These are phyloP conservation scores for Biscogniauxia mediterranea DNA, from an alignment of 2,329 filamentous ascomycete genomes.

Conservation along the genomic window DNA sequence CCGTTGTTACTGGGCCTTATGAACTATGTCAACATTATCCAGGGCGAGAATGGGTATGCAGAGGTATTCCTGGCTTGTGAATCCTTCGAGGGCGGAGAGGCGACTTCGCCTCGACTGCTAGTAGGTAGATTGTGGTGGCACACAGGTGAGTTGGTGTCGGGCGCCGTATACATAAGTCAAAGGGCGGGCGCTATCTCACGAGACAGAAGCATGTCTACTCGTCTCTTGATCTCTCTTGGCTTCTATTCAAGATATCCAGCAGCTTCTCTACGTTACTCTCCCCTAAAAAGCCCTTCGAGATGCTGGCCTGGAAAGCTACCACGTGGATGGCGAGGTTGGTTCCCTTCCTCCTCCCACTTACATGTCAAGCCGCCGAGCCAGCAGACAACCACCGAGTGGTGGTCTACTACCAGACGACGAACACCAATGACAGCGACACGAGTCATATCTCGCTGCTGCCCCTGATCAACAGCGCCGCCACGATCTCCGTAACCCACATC, in stretches of 20 bases:
- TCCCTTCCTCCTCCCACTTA: constrained; percentile 23
- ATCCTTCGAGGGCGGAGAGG: not conserved
- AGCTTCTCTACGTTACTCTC: not conserved
- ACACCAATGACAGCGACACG: constrained; percentile 40
- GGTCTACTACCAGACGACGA: constrained; percentile 54
- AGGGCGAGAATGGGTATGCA: no score
- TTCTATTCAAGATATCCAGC: no score
- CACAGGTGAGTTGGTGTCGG: not conserved
- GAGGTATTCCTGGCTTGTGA: not conserved
- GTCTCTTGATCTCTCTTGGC: not conserved
- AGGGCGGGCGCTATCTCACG: not conserved
- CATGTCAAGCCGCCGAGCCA: constrained; percentile 15
- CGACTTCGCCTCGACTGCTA: not conserved
- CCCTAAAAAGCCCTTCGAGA: constrained; percentile 5
- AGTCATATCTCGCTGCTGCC: constrained; percentile 53
- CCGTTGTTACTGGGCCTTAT: not conserved
- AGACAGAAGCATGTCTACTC: not conserved
- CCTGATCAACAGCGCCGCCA: constrained; percentile 43
- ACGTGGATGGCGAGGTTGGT: constrained; percentile 21
- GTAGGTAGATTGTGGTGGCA: not conserved
- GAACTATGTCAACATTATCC: no score
- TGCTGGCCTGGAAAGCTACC: constrained; percentile 21
- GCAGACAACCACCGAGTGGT: constrained; percentile 42
- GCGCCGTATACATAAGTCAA: not conserved
- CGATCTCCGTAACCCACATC: constrained; percentile 67